Evolutionary conservation across 2,329 filamentous ascomycete species (phyloP).

Genomic region (Plectosphaerella plurivora): DNA sequence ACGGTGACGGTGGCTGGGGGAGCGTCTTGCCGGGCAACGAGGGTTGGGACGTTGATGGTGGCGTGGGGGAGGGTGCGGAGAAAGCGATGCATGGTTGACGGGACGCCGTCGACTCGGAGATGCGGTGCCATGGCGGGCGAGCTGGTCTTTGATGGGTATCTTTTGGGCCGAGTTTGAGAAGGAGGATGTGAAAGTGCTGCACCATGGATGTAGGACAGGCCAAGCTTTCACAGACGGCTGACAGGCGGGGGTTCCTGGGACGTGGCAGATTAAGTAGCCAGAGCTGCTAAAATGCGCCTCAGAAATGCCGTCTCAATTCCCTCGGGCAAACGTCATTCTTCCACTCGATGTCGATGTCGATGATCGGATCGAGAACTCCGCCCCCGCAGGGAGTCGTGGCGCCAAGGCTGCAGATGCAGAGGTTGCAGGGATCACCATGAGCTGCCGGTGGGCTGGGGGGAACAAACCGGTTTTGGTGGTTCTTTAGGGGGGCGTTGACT

Average conservation of each 20-base stretch:
- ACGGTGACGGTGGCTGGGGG: slow-evolving; percentile 24
- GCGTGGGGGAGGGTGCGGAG: slow-evolving; percentile 36
- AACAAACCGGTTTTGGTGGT: neutral
- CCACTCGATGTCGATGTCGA: neutral
- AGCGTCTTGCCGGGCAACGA: neutral
- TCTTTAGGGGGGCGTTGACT: neutral
- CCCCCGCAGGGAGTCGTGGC: neutral
- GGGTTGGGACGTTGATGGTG: neutral
- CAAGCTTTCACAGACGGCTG: no score
- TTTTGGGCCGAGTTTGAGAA: no score
- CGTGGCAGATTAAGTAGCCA: no score
- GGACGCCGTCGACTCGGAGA: slow-evolving; percentile 26
- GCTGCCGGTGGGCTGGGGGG: neutral
- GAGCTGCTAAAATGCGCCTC: no score
- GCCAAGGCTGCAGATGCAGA: neutral
- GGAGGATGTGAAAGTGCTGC: no score
- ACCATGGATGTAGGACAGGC: no score
- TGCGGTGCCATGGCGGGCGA: no score
- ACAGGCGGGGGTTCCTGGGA: no score
- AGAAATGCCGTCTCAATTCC: no score
- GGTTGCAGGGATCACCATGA: neutral
- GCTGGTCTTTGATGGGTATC: no score
- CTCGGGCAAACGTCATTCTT: neutral
- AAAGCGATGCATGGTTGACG: slow-evolving; percentile 38
- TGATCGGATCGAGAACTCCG: neutral